Base-by-base conservation (phyloP, 192 early-diverging fungal genomes). In the Tieghemiomyces parasiticus region DNA sequence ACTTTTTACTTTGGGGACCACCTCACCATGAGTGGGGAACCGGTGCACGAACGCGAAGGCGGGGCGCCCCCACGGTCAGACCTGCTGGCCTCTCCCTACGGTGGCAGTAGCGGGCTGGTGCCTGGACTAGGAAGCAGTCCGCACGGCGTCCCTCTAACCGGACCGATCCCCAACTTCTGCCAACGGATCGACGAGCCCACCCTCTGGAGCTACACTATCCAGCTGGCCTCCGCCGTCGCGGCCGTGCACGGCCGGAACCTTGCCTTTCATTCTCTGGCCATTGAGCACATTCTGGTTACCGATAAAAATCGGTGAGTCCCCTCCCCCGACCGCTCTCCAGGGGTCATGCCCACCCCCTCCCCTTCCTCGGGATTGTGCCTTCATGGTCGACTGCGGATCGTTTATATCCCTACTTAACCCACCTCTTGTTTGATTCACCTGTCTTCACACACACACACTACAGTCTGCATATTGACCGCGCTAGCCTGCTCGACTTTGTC, bases 251-350 rank as follows among this genome's bases (percentile, higher is more conserved):
- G 77, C 0, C 75, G 85, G 0, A 87, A 87, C 9, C 76, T 99
- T 2, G 88, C 92, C 0, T 83, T 83, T 24, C 74, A 90, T 19
- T 68, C 76, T 3, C 79, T 99, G 51, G 87, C 88, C 42, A 76
- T 86, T 1, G 81, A 78, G 42, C 96, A 93, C 60, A 87, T 96
- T 31, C 60, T 93, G 22, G 63, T 97, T 8, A 89, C 92, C 12
- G 80, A 84, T 26, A 83, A 88, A 61, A 14, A 52, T 28, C 24
- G 89, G 74, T 83, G 66, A 30, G 33, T 51, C n/a, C 4, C 12
- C 28, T n/a, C 25, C 62, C 69, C n/a, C 53, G 66, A 52, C 55
- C 69, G 26, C 68, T 65, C 58, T 71, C 65, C 45, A 61, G 19
- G 58, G 53, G 61, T 34, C 19, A 47, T 47, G 8, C 2, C 25